Percentiles rank a stretch among this genome's conserved stretches.
Conservation (phyloP, 2,329 filamentous ascomycete genomes). For the Trichophyton verrucosum region DNA sequence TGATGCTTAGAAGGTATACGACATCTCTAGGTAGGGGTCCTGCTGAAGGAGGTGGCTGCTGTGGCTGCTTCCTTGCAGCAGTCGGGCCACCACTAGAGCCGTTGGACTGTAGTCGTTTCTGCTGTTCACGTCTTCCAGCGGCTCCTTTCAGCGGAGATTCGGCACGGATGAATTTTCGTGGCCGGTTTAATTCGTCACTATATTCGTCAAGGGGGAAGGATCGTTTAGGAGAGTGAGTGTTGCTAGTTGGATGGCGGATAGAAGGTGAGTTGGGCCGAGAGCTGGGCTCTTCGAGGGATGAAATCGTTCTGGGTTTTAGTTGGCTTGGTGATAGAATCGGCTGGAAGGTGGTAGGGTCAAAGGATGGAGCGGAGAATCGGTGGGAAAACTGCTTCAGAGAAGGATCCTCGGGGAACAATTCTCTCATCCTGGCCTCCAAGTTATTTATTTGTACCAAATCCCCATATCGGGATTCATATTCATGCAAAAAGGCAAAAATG, state of each 20-base stretch:
- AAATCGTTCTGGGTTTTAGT: slow-evolving; percentile 43
- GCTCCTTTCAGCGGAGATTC: slow-evolving; percentile 87
- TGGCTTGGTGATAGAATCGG: slow-evolving; percentile 77
- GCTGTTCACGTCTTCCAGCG: slow-evolving; percentile 72
- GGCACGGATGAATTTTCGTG: slow-evolving; percentile 77
- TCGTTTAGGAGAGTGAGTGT: slow-evolving; percentile 39
- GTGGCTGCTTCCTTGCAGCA: slow-evolving; percentile 10
- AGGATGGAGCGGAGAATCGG: slow-evolving; percentile 59
- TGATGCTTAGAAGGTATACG: slow-evolving; percentile 53
- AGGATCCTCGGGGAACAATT: slow-evolving; percentile 83
- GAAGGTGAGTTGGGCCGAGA: slow-evolving; percentile 26
- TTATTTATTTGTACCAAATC: slow-evolving; percentile 84
- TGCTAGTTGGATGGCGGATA: slow-evolving; percentile 21
- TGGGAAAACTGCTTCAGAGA: slow-evolving; percentile 61
- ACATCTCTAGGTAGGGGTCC: slow-evolving; percentile 57
- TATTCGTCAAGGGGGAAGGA: slow-evolving; percentile 55
- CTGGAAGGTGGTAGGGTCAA: slow-evolving; percentile 70
- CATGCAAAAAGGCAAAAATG: slow-evolving; percentile 83
- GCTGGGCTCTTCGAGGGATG: slow-evolving; percentile 17
- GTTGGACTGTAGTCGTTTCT: slow-evolving; percentile 38
- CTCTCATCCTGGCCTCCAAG: slow-evolving; percentile 81
- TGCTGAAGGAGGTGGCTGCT: slow-evolving; percentile 42
- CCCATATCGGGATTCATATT: slow-evolving; percentile 88
- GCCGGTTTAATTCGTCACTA: slow-evolving; percentile 56
- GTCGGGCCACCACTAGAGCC: slow-evolving; percentile 12